phyloP scores from a whole-genome alignment of 305 asterid genomes.

The Fraxinus greggii region DNA sequence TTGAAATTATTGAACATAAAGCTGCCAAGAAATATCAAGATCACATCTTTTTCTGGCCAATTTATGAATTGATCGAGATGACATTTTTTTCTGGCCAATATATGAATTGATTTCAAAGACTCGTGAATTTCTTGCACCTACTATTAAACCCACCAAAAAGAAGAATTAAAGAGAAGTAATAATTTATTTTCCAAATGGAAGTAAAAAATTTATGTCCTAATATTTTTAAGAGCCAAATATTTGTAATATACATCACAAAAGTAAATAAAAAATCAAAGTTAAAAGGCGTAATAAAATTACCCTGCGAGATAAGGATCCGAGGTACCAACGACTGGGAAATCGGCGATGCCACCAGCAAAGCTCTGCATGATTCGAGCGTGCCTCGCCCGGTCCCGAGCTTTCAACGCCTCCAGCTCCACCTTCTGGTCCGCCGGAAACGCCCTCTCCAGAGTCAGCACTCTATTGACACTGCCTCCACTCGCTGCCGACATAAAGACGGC shows the following conservation, averaged over 20 bases:
- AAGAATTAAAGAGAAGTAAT: not conserved
- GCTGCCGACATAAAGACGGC: conserved; percentile 15
- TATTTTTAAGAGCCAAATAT: not conserved
- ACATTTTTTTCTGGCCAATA: conserved; percentile 10
- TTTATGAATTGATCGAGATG: conserved; percentile 17
- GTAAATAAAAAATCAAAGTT: not conserved
- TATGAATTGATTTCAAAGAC: not conserved
- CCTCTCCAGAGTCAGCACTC: conserved; percentile 45
- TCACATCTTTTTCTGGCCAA: conserved; percentile 8
- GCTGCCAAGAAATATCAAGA: conserved; percentile 13
- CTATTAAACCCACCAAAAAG: not conserved
- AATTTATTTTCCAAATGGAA: not conserved
- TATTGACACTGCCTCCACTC: conserved; percentile 14
- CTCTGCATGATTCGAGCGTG: conserved; percentile 54
- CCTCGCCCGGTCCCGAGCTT: conserved; percentile 50
- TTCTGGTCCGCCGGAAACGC: conserved; percentile 36
- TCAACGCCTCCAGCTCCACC: conserved; percentile 39
- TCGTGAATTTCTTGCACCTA: not conserved
- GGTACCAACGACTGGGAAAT: conserved; percentile 65
- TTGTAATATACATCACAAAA: not conserved
- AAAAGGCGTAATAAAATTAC: conserved; percentile 33
- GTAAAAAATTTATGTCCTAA: not conserved
- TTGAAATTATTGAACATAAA: not conserved
- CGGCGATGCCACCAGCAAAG: conserved; percentile 51
- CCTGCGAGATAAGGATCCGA: conserved; percentile 82